phyloP scores from a whole-genome alignment of 1,284 basidiomycete species.

The Malassezia restricta region DNA sequence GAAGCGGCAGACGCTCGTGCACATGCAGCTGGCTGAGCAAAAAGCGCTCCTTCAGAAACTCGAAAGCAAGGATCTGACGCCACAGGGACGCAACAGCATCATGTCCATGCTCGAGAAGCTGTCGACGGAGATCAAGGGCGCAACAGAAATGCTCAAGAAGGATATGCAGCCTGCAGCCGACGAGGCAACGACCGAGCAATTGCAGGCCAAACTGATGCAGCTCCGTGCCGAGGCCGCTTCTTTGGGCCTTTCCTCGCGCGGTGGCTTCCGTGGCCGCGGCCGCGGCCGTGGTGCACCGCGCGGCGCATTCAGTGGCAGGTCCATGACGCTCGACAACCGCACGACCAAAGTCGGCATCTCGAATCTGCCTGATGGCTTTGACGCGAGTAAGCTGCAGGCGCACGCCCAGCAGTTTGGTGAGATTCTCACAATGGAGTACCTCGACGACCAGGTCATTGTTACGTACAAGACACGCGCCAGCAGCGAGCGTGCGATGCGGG shows the following conservation, averaged over 20 bases:
- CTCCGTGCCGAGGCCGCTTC: constrained; percentile 74
- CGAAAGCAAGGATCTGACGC: constrained; percentile 55
- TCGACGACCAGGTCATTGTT: constrained; percentile 6
- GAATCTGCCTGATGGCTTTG: constrained; percentile 51
- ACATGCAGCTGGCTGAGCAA: constrained; percentile 77
- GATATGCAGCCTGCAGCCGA: constrained; percentile 35
- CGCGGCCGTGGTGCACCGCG: constrained; percentile 58
- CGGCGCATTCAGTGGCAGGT: constrained; percentile 47
- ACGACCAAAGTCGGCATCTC: constrained; percentile 68
- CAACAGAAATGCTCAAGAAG: constrained; percentile 44
- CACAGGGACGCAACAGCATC: constrained; percentile 66
- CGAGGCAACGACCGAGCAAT: constrained; percentile 54
- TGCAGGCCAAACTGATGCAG: constrained; percentile 65
- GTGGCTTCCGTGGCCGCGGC: constrained; percentile 41
- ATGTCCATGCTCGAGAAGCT: constrained; percentile 66
- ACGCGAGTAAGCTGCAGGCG: constrained; percentile 56
- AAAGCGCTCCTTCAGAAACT: constrained; percentile 65
- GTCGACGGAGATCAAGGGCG: constrained; percentile 62
- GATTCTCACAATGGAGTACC: constrained; percentile 21
- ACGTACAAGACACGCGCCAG: constrained; percentile 30
- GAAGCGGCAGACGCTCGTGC: constrained; percentile 62
- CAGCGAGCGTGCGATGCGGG: constrained; percentile 32
- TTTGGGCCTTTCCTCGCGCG: constrained; percentile 57
- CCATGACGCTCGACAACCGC: constrained; percentile 67
- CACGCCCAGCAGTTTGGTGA: constrained; percentile 27